Conservation (phyloP, 2,329 filamentous ascomycete species). For the Parastagonospora nodorum region DNA sequence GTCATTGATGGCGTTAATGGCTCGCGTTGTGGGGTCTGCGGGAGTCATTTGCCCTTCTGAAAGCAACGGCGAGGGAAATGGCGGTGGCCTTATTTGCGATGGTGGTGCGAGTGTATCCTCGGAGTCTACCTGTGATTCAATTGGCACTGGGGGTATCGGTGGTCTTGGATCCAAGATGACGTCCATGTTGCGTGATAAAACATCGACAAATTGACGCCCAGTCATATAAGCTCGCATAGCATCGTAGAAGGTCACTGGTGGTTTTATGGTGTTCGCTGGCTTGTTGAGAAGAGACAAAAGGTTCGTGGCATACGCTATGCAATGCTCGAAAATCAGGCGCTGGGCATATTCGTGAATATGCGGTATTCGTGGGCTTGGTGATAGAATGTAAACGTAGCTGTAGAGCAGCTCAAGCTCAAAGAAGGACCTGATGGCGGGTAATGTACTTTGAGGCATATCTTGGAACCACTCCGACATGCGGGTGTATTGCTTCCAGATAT, state of each 20-base stretch:
- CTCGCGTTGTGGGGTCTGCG: conserved; percentile 44
- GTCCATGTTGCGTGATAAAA: conserved; percentile 60
- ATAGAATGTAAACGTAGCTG: conserved; percentile 87
- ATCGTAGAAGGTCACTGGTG: conserved; percentile 85
- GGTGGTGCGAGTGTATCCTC: conserved; percentile 47
- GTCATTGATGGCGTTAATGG: conserved; percentile 54
- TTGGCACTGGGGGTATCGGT: conserved; percentile 46
- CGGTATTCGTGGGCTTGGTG: conserved; percentile 76
- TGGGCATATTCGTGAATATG: conserved; percentile 77
- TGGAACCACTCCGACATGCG: conserved; percentile 83
- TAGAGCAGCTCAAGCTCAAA: conserved; percentile 90
- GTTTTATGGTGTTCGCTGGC: conserved; percentile 60
- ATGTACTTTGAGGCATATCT: conserved; percentile 69
- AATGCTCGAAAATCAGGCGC: conserved; percentile 82
- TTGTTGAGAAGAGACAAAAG: conserved; percentile 67
- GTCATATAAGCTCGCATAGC: conserved; percentile 81
- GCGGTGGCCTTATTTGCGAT: conserved; percentile 31
- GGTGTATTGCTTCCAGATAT: conserved; percentile 76
- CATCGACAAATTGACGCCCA: conserved; percentile 61
- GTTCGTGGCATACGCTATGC: conserved; percentile 77
- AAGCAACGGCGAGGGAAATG: conserved; percentile 38
- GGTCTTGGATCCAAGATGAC: conserved; percentile 48
- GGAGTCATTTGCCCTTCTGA: conserved; percentile 32
- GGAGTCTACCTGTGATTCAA: conserved; percentile 26
- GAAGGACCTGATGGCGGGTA: conserved; percentile 70